Percentiles rank a stretch among this genome's conserved stretches.
Evolutionary conservation across 345 rosid species (phyloP).

Genomic region (Melaleuca quinquenervia): DNA sequence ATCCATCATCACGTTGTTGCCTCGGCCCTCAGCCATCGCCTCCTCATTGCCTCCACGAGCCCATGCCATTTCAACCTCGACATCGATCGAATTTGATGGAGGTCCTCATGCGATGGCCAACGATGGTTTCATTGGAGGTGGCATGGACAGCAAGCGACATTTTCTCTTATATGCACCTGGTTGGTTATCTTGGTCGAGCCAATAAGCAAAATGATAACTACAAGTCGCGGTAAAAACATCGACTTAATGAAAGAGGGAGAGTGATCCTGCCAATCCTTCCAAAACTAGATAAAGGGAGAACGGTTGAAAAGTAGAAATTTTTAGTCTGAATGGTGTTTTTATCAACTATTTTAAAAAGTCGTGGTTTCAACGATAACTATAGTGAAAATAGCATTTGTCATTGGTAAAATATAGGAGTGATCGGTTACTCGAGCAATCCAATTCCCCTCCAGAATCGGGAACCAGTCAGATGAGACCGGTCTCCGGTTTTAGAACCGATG

Average conservation of each 20-base stretch:
- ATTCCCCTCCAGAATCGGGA: too few relatives aligned
- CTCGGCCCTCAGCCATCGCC: neutral
- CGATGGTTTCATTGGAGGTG: neutral
- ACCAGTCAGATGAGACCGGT: too few relatives aligned
- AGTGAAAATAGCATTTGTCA: neutral
- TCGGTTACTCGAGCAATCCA: too few relatives aligned
- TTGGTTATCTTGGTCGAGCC: neutral
- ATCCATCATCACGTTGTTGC: neutral
- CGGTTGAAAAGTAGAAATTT: neutral
- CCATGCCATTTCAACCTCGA: neutral
- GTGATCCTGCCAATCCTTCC: neutral
- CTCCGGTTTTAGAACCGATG: too few relatives aligned
- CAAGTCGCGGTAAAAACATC: neutral
- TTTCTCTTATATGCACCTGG: neutral
- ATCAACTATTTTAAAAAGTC: neutral
- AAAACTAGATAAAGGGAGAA: neutral
- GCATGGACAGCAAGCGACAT: neutral
- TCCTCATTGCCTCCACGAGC: neutral
- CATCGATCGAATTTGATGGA: neutral
- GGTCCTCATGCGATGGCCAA: neutral
- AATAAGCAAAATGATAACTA: neutral
- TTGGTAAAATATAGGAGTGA: too few relatives aligned
- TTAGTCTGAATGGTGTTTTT: neutral
- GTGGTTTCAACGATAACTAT: neutral
- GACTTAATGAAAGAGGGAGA: neutral